Conservation (phyloP, 1,139 yeast species). For the Maudiozyma humilis region DNA sequence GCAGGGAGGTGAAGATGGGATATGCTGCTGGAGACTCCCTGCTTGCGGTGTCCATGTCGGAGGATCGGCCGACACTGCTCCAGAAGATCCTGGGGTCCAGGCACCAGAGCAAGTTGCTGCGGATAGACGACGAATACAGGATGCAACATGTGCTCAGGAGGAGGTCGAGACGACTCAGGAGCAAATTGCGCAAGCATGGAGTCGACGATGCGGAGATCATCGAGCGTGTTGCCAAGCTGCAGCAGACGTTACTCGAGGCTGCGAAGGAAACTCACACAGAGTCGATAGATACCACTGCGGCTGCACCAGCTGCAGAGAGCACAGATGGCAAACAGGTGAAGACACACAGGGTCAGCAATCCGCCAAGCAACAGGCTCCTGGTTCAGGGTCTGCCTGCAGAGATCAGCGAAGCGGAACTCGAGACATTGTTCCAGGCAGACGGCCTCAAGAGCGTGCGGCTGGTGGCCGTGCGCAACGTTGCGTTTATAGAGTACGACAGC, state of each 20-base stretch:
- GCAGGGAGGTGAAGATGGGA: conserved; percentile 43
- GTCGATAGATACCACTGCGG: conserved; percentile 21
- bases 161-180: conserved; percentile 21
- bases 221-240: conserved; percentile 10
- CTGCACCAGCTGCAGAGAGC: neutral
- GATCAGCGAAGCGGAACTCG: conserved; percentile 36
- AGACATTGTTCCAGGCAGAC: conserved; percentile 46
- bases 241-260: conserved; percentile 4
- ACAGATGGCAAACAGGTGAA: neutral
- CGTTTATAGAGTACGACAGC: conserved; percentile 69
- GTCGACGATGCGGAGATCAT: conserved; percentile 6
- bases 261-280: conserved; percentile 14
- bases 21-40: conserved; percentile 36
- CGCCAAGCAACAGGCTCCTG: conserved; percentile 65
- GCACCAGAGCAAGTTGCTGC: conserved; percentile 12
- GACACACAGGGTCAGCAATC: conserved; percentile 25
- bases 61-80: conserved; percentile 15
- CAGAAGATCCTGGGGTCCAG: conserved; percentile 16
- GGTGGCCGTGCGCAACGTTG: conserved; percentile 60
- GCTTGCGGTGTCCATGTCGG: conserved; percentile 16
- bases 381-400: conserved; percentile 54
- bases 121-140: conserved; percentile 11
- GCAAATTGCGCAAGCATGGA: conserved; percentile 19
- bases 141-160: conserved; percentile 21
- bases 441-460: conserved; percentile 47